Evolutionary conservation across 768 basidiomycete species (phyloP), one percentile per base, ranked within the genome.

Genomic region (Boletus tylopilopsis): DNA sequence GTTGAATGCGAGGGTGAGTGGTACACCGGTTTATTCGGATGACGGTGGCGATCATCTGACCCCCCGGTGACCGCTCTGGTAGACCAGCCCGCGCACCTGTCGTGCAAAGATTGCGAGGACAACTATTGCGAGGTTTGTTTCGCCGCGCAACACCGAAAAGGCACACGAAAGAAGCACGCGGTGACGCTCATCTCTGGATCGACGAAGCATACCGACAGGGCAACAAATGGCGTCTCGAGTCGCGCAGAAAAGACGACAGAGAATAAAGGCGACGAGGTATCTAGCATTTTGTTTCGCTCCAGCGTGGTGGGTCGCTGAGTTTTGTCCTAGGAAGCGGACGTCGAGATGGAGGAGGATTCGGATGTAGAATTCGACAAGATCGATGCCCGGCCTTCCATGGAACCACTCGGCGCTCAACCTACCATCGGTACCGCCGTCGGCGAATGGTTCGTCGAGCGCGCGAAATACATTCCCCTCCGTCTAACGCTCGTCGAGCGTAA

Each of bases 101-200:
- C 73, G 43, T 93, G 90, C 61, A 81, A 85, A 60, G 76, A 77
- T 11, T 93, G 90, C 63, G 70, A 61, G 3, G 90, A 92, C 62
- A 66, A 74, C 18, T 92, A 82, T 60, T 92, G 90, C 52, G 85
- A 90, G 62, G 90, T 93, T 21, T 93, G 90, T 73, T 93, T 86
- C 64, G 79, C 85, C 10, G 79, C 90, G 1, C 88, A 88, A 61
- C 90, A 93, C 66, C 73, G 90, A 40, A 93, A 92, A 58, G 90
- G 90, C 8, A 75, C 82, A 3, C 76, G 90, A 42, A 90, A 84
- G 65, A 66, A 64, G 32, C 90, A 92, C 63, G 61, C 67, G 6
- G 71, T 73, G 13, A 84, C 76, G 55, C 71, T 79, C 33, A 58
- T 89, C 29, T 54, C 61, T 12, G 55, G 53, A 13, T 53, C 53